Evolutionary conservation across 805 yeast genomes (phyloP).

Genomic region (Saccharomyces paradoxus): DNA sequence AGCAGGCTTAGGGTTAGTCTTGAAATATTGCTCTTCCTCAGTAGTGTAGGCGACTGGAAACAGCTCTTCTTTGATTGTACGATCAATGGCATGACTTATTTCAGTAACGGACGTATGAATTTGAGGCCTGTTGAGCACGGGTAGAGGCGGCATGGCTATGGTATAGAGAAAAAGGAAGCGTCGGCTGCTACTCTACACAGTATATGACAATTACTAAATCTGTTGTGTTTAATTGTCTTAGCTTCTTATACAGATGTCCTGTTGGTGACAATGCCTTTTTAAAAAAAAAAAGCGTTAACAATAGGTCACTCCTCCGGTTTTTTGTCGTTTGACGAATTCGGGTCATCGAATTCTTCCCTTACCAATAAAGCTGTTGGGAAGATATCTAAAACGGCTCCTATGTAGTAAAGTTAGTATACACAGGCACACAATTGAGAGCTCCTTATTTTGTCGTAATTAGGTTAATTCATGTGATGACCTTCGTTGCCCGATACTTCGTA

Average conservation of each 20-base stretch:
- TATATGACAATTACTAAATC: neutral
- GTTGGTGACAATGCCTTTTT: neutral
- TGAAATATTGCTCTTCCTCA: conserved; percentile 74
- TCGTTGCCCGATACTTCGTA: neutral
- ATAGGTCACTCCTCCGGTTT: neutral
- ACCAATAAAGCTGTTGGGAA: neutral
- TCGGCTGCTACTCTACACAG: neutral
- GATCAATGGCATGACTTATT: conserved; percentile 66
- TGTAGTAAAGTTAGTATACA: no score
- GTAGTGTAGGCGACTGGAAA: conserved; percentile 64
- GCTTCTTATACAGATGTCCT: neutral
- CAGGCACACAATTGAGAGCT: neutral
- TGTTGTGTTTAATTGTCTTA: neutral
- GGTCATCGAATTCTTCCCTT: neutral
- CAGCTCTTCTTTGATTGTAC: conserved; percentile 49
- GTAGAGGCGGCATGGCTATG: neutral
- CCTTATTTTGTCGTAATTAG: no score
- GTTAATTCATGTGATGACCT: neutral
- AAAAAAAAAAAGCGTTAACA: neutral
- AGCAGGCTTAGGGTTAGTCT: conserved; percentile 60
- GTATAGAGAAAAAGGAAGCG: neutral
- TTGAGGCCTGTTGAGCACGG: conserved; percentile 5
- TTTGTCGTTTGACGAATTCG: neutral
- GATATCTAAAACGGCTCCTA: neutral
- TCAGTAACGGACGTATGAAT: conserved; percentile 67